These are phyloP conservation scores for Copromyces sp. DNA, from an alignment of 495 filamentous ascomycete species.

Conservation along the genomic window DNA sequence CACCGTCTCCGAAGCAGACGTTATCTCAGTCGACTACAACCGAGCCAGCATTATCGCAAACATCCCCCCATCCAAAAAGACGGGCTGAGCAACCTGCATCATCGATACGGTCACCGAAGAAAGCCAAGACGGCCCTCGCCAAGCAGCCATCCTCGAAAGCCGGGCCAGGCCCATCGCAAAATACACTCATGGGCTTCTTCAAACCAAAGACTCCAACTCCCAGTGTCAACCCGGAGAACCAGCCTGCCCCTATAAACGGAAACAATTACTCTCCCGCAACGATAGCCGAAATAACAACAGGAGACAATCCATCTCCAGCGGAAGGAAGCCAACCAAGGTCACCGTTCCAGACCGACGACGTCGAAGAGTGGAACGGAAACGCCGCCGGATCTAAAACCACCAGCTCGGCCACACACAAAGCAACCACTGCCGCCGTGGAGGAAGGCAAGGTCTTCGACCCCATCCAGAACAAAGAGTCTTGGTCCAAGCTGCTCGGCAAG, in stretches of 20 bases:
- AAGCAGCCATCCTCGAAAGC: conserved; percentile 29
- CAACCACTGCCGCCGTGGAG: neutral
- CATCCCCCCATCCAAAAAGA: conserved; percentile 23
- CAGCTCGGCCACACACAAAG: neutral
- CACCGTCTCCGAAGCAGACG: neutral
- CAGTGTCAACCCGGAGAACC: conserved; percentile 10
- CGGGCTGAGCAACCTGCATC: conserved; percentile 15
- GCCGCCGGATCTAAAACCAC: neutral
- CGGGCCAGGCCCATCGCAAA: conserved; percentile 46
- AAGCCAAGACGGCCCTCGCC: conserved; percentile 20
- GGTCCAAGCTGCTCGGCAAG: conserved; percentile 76
- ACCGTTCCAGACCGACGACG: neutral
- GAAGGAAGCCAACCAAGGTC: neutral
- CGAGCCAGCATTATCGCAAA: conserved; percentile 13
- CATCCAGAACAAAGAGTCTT: conserved; percentile 67
- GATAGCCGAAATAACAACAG: neutral
- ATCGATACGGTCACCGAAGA: conserved; percentile 28
- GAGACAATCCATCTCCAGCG: neutral
- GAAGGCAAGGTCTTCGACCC: conserved; percentile 47
- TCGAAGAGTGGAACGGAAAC: neutral
- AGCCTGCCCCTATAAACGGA: neutral
- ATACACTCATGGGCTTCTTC: conserved; percentile 78
- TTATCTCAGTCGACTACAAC: conserved; percentile 2
- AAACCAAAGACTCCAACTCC: conserved; percentile 40
- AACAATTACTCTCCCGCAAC: neutral